phyloP scores from a whole-genome alignment of 2,329 filamentous ascomycete genomes.

The Eutypa lata region DNA sequence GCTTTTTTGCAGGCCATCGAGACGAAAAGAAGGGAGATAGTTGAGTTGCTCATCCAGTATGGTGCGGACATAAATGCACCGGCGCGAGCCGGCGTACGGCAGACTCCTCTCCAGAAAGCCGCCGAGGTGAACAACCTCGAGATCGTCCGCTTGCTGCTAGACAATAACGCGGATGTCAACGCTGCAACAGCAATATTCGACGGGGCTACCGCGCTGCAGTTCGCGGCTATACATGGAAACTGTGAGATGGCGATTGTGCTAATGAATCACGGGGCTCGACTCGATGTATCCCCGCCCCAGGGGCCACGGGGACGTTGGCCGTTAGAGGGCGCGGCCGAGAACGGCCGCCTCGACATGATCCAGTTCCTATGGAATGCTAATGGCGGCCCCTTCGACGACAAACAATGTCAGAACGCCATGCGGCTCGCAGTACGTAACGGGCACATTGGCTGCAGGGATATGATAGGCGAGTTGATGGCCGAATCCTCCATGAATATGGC shows the following conservation, averaged over 20 bases:
- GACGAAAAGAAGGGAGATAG: not conserved
- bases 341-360: constrained; percentile 13
- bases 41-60: constrained; percentile 5
- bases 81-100: not conserved
- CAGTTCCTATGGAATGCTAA: constrained; percentile 8
- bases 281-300: constrained; percentile 1
- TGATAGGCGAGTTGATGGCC: constrained; percentile 1
- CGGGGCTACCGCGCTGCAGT: constrained; percentile 13
- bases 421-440: constrained; percentile 2
- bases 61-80: constrained; percentile 8
- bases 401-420: constrained; percentile 5
- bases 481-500: no score
- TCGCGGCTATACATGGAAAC: constrained; percentile 10
- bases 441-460: constrained; percentile 6
- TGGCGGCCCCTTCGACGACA: not conserved
- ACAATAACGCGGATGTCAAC: constrained; percentile 4
- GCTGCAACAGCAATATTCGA: not conserved
- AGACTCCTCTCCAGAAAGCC: constrained; percentile 12
- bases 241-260: constrained; percentile 5
- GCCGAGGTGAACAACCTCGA: constrained; percentile 4
- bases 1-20: constrained; percentile 5
- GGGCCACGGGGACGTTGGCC: constrained; percentile 7
- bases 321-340: constrained; percentile 7
- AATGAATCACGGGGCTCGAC: constrained; percentile 3
- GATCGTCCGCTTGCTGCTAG: constrained; percentile 7